Percentiles rank a stretch among this genome's conserved stretches.
phyloP scores from a whole-genome alignment of 345 rosid species.

The Hirschfeldia incana region DNA sequence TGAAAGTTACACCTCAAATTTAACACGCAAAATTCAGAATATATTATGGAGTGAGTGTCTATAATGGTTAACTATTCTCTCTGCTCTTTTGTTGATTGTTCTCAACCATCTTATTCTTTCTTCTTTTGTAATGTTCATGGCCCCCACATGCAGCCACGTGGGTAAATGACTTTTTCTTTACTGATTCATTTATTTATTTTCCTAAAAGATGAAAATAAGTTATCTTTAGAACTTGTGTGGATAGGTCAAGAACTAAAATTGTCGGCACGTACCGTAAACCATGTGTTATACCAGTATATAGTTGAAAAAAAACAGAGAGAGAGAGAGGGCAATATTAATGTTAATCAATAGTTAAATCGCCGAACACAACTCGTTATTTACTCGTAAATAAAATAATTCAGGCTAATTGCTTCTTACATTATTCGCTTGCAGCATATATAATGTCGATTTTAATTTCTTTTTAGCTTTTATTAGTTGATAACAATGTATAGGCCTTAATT shows the following conservation, averaged over 20 bases:
- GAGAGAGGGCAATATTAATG: neutral
- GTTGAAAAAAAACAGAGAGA: too few relatives aligned
- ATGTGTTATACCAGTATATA: conserved; percentile 20
- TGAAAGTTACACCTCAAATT: neutral
- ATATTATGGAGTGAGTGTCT: too few relatives aligned
- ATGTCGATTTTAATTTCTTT: neutral
- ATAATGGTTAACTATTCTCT: neutral
- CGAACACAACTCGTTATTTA: conserved; percentile 21
- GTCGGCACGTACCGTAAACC: conserved; percentile 38
- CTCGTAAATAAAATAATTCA: neutral
- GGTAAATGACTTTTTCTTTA: conserved; percentile 8
- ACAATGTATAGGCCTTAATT: conserved; percentile 7
- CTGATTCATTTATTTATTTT: neutral
- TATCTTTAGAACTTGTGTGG: conserved; percentile 25
- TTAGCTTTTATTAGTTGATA: neutral
- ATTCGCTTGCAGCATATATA: conserved; percentile 31
- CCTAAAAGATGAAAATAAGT: conserved; percentile 11
- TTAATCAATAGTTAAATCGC: conserved; percentile 25
- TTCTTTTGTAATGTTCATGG: conserved; percentile 8
- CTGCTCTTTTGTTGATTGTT: neutral
- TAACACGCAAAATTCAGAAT: neutral
- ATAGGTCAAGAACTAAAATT: conserved; percentile 35
- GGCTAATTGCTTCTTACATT: conserved; percentile 21
- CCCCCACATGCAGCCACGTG: conserved; percentile 45
- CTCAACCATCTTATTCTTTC: neutral